These are phyloP conservation scores for Leishmania gerbilli DNA, from an alignment of 208 protist species.

Conservation along the genomic window DNA sequence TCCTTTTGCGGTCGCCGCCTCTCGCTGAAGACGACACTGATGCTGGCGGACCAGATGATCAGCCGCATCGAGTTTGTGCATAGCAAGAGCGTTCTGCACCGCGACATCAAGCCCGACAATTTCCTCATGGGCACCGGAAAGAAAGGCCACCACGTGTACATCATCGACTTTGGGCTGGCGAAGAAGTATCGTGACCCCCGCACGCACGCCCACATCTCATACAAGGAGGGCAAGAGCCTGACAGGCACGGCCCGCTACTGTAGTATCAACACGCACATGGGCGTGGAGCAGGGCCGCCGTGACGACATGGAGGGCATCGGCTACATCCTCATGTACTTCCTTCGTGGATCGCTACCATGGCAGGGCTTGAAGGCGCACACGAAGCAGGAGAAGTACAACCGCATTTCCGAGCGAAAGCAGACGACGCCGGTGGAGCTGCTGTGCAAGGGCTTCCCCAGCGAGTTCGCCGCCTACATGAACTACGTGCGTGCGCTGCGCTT, in stretches of 20 bases:
- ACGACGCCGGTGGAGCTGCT: slow-evolving; percentile 95
- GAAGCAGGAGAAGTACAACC: slow-evolving; percentile 99
- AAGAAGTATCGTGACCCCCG: slow-evolving; percentile 99
- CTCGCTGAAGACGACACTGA: slow-evolving; percentile 92
- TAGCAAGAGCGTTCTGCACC: slow-evolving; percentile 92
- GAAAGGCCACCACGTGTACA: slow-evolving; percentile 93
- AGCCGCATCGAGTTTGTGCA: slow-evolving; percentile 92
- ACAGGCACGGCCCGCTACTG: slow-evolving; percentile 99
- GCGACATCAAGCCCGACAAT: slow-evolving; percentile 96
- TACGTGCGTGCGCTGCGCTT: slow-evolving; percentile 97
- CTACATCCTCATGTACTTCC: slow-evolving; percentile 99
- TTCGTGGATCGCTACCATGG: slow-evolving; percentile 98
- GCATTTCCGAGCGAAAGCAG: slow-evolving; percentile 98
- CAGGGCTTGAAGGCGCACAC: slow-evolving; percentile 96
- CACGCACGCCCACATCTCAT: slow-evolving; percentile 99
- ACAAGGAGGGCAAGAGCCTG: slow-evolving; percentile 98
- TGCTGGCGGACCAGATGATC: slow-evolving; percentile 94
- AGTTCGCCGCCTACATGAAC: slow-evolving; percentile 98
- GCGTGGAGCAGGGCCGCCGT: slow-evolving; percentile 96
- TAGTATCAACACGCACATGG: slow-evolving; percentile 99
- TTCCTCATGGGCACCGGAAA: slow-evolving; percentile 93
- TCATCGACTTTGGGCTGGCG: slow-evolving; percentile 99
- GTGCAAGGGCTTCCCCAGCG: slow-evolving; percentile 92
- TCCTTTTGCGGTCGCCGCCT: slow-evolving; percentile 87
- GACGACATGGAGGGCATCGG: slow-evolving; percentile 99